Evolutionary conservation across 257 asterid species (phyloP).

Genomic region (Plantago ovata): DNA sequence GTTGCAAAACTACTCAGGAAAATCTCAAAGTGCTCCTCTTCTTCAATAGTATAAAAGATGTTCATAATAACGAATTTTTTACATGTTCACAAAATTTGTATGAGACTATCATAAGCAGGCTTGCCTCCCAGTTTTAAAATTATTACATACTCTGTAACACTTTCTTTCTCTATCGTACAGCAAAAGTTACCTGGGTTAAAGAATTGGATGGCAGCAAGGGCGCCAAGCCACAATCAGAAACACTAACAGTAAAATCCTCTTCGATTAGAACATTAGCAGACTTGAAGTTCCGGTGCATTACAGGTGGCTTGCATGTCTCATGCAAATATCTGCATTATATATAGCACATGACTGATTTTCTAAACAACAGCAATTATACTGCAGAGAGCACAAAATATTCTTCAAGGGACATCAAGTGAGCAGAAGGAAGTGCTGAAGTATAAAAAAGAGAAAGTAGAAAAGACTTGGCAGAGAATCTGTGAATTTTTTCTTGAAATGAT

Average conservation of each 20-base stretch:
- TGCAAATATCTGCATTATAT: conserved; percentile 82
- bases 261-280: conserved; percentile 70
- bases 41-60: too few relatives aligned
- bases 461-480: neutral
- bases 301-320: conserved; percentile 65
- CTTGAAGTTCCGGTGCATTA: conserved; percentile 77
- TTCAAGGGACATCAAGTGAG: neutral
- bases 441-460: neutral
- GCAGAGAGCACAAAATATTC: neutral
- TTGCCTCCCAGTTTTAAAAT: too few relatives aligned
- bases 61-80: too few relatives aligned
- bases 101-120: too few relatives aligned
- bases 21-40: too few relatives aligned
- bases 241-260: conserved; percentile 53
- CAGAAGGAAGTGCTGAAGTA: neutral
- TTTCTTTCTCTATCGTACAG: conserved; percentile 10
- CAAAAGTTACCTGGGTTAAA: conserved; percentile 45
- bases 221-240: conserved; percentile 84
- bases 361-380: neutral
- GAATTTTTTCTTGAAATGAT: neutral
- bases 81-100: too few relatives aligned
- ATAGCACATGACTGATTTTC: conserved; percentile 22
- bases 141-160: too few relatives aligned
- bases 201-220: conserved; percentile 55
- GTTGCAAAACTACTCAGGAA: too few relatives aligned